Percentiles rank a stretch among this genome's conserved stretches.
Evolutionary conservation across 345 rosid genomes (phyloP).

Genomic region (Ailanthus altissimus): DNA sequence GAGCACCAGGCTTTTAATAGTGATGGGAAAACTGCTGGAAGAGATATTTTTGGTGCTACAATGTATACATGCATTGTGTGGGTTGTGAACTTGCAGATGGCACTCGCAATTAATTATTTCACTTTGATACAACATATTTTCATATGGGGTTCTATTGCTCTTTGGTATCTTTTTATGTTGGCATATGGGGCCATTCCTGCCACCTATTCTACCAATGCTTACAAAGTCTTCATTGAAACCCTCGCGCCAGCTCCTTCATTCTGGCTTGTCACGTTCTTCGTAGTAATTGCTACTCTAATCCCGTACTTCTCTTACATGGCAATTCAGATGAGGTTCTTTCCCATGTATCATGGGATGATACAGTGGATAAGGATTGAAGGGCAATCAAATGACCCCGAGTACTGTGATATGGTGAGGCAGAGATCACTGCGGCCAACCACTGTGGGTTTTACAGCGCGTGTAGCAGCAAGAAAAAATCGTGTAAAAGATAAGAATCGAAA

Average conservation of each 20-base stretch:
- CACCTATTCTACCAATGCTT: conserved; percentile 44
- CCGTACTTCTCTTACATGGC: conserved; percentile 72
- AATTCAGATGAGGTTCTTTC: conserved; percentile 77
- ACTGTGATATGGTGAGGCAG: conserved; percentile 74
- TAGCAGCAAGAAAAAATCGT: conserved; percentile 31
- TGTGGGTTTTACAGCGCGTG: conserved; percentile 76
- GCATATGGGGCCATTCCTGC: conserved; percentile 58
- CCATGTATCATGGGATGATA: conserved; percentile 89
- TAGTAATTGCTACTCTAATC: conserved; percentile 46
- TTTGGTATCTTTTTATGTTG: conserved; percentile 76
- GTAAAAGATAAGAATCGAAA: conserved; percentile 9
- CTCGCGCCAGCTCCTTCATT: conserved; percentile 75
- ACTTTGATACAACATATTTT: conserved; percentile 67
- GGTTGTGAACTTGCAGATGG: conserved; percentile 87
- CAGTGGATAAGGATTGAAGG: conserved; percentile 85
- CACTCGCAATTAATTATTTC: conserved; percentile 72
- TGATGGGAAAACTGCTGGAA: conserved; percentile 62
- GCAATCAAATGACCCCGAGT: conserved; percentile 62
- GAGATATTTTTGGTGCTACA: conserved; percentile 65
- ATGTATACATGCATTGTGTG: conserved; percentile 86
- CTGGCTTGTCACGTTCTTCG: conserved; percentile 69
- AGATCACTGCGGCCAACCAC: conserved; percentile 69
- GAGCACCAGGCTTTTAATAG: conserved; percentile 66
- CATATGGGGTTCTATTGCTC: conserved; percentile 68
- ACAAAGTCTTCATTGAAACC: conserved; percentile 69